Base-by-base conservation (phyloP, 345 rosid genomes). In the Dipteronia sinensis region DNA sequence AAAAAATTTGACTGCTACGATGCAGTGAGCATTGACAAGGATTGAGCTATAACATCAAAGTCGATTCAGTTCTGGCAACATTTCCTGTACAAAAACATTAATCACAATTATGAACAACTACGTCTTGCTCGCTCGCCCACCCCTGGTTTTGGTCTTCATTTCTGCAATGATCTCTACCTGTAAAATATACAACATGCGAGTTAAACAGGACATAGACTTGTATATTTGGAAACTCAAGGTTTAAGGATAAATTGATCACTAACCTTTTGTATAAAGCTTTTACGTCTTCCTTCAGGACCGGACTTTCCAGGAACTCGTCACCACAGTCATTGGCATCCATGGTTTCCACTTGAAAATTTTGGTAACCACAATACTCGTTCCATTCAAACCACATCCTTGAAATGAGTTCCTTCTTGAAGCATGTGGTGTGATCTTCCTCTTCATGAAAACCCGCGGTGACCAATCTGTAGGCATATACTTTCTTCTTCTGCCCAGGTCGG, bases 371-470 rank as follows among this genome's bases (percentile, higher is more conserved):
- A 22, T 82, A 87, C 81, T 90, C 88, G 2, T 90, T 91, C 99
- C 98, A 96, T 67, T 96, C 99, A 12, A 96, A 96, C 98, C 97
- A 96, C 92, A 91, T 85, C 79, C 93, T 92, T 1, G 98, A 87
- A 64, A 96, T 91, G 38, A 87, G 79, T 80, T 96, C 98, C 82
- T 96, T 96, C 67, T 87, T 82, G 71, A 81, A 89, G 86, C 97
- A 92, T 20, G 88, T 86, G 22, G 15, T 58, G 34, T 92, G 89
- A 75, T 86, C 90, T 68, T 88, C 95, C 80, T 91, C 92, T 65
- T 94, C 99, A 1, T 92, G 97, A 10, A 97, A 90, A 75, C 89
- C 91, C 0, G 92, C 92, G 46, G 97, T 95, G 2, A 92, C 89
- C 71, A 96, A 69, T 74, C 97, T 81, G 62, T 96, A 96, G 0